These are phyloP conservation scores for Petasospora rhodanensis DNA, from an alignment of 1,139 yeast genomes.

Conservation along the genomic window DNA sequence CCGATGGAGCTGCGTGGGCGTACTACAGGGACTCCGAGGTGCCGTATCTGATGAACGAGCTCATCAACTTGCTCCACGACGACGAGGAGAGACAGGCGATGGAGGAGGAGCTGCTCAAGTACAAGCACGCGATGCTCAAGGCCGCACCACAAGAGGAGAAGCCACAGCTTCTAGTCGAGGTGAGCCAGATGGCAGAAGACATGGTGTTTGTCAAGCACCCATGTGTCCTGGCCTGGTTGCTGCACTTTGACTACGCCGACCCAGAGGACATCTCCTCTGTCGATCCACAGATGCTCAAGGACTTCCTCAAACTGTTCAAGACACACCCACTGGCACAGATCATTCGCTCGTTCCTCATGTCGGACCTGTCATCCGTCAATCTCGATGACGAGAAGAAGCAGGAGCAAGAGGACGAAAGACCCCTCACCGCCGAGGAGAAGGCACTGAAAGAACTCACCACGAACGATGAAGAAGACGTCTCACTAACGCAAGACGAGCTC, in stretches of 20 bases:
- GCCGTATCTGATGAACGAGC: conserved; percentile 47
- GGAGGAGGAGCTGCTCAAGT: conserved; percentile 58
- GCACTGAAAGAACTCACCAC: conserved; percentile 21
- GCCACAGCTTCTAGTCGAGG: conserved; percentile 35
- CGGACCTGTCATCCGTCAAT: conserved; percentile 52
- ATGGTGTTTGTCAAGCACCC: conserved; percentile 65
- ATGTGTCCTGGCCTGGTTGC: conserved; percentile 65
- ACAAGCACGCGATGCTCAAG: conserved; percentile 50
- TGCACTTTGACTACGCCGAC: conserved; percentile 77
- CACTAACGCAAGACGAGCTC: conserved; percentile 24
- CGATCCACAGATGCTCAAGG: conserved; percentile 42
- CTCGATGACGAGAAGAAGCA: conserved; percentile 18
- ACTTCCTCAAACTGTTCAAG: conserved; percentile 55
- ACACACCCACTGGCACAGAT: conserved; percentile 61
- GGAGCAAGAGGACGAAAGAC: conserved; percentile 14
- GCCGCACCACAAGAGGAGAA: conserved; percentile 43
- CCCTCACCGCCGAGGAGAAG: conserved; percentile 20
- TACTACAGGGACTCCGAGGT: conserved; percentile 47
- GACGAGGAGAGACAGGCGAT: conserved; percentile 53
- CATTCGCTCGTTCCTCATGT: conserved; percentile 52
- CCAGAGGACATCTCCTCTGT: conserved; percentile 44
- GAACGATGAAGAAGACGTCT: conserved; percentile 21
- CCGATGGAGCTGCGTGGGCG: conserved; percentile 44
- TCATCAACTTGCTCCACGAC: conserved; percentile 59
- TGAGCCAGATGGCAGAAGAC: conserved; percentile 61